Evolutionary conservation across 148 eudicot genomes (phyloP).

Genomic region (Tetragonia tetragonoides): DNA sequence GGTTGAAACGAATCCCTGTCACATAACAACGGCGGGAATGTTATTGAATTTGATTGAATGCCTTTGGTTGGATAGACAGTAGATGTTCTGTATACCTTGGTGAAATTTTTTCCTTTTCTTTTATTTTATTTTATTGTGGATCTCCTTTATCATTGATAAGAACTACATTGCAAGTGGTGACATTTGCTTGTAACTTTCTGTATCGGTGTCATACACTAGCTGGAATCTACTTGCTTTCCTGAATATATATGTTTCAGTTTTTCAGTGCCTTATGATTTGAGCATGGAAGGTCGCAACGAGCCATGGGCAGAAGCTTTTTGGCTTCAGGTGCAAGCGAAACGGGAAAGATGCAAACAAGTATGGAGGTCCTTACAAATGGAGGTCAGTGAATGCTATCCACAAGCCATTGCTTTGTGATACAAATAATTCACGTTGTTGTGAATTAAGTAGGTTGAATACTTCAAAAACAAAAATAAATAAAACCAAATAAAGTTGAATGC

Average conservation of each 20-base stretch:
- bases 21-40: no score
- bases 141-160: no score
- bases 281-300: slow-evolving; percentile 65
- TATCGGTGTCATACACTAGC: background rate
- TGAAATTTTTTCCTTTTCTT: no score
- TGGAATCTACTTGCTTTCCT: background rate
- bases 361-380: slow-evolving; percentile 80
- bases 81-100: no score
- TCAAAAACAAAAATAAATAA: no score
- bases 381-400: slow-evolving; percentile 70
- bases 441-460: no score
- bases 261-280: slow-evolving; percentile 87
- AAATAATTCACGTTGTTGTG: background rate
- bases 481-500: no score
- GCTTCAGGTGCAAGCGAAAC: slow-evolving; percentile 43
- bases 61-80: no score
- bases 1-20: no score
- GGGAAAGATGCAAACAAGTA: slow-evolving; percentile 61
- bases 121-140: no score
- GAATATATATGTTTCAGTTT: slow-evolving; percentile 49
- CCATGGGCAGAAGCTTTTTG: slow-evolving; percentile 77
- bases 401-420: slow-evolving; percentile 63
- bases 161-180: no score
- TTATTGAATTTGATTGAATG: no score
- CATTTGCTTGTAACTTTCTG: background rate